Evolutionary conservation across 495 filamentous ascomycete genomes (phyloP), one percentile per base, ranked within the genome.

Genomic region (Penicillium silybi): DNA sequence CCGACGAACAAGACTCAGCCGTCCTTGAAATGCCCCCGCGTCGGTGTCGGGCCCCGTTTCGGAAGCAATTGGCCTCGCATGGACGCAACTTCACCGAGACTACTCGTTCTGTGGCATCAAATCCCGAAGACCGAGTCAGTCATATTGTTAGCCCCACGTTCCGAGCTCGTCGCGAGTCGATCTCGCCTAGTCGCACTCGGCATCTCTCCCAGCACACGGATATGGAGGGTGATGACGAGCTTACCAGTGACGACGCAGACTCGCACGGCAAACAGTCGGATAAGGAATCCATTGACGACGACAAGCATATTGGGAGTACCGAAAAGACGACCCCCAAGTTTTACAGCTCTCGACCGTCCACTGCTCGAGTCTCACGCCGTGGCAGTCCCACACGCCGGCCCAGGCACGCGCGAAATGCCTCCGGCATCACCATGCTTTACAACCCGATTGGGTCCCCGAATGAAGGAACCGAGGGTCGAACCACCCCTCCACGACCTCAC

Each of bases 211-310:
- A 74, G 38, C 75, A 88, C 55, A 88, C 85, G 2, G 89, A 90
- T 57, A 90, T 80, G 29, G 90, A 96, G 67, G 90, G 88, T 3
- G 90, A 96, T 57, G 90, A 95, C 56, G 90, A 95, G 66, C 76
- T 89, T n/a, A 79, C 89, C n/a, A 91, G 88, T 0, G 86, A 87
- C 37, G 85, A 85, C 38, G 82, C 85, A 32, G 84, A 85, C 41
- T 67, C 66, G 25, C 44, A 49, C 9, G 61, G 61, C 19, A 63
- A 63, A 17, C 45, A 63, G 2, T 61, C 62, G 1, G 54, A 51
- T 32, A 77, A 79, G 27, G 72, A 74, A 23, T 56, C 71, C 25
- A 52, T 62, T 18, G 54, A 65, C 11, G 46, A 44, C 3, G 37
- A 35, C 8, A 39, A 57, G 9, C 54, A 48, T 0, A 41, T 41